Conservation (phyloP, 192 early-diverging fungal genomes). For the Podochytrium sp. region DNA sequence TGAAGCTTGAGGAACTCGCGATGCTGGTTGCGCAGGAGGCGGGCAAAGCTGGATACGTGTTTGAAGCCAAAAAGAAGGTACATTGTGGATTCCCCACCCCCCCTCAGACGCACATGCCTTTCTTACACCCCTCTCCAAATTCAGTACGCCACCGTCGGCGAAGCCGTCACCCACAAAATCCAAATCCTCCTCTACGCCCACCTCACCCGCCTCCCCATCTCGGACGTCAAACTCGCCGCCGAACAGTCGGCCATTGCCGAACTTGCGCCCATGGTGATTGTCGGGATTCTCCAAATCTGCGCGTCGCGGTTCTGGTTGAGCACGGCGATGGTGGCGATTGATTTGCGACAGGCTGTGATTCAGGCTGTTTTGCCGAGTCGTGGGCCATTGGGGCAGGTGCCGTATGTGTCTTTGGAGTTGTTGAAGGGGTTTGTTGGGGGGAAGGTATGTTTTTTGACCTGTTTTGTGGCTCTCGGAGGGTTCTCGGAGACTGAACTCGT, state of each 20-base stretch:
- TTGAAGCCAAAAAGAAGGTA: constrained; percentile 32
- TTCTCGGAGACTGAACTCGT: background rate
- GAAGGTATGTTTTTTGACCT: constrained; percentile 47
- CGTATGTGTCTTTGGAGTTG: constrained; percentile 71
- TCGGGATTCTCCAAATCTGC: constrained; percentile 89
- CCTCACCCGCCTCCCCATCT: constrained; percentile 73
- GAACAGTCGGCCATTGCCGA: constrained; percentile 71
- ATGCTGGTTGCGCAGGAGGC: constrained; percentile 6
- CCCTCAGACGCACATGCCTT: background rate
- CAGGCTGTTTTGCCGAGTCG: constrained; percentile 85
- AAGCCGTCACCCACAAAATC: constrained; percentile 53
- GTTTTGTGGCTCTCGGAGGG: background rate
- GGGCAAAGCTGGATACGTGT: constrained; percentile 15
- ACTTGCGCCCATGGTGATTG: constrained; percentile 74
- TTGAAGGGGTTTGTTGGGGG: constrained; percentile 67
- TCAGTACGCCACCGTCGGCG: constrained; percentile 41
- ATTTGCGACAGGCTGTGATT: constrained; percentile 80
- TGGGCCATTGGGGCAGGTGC: constrained; percentile 84
- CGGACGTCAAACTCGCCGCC: constrained; percentile 48
- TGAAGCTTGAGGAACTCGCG: constrained; percentile 1
- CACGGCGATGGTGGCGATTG: constrained; percentile 72
- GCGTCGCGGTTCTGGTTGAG: constrained; percentile 84
- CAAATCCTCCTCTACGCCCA: constrained; percentile 80
- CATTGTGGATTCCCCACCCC: background rate
- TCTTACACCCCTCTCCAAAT: background rate